Conservation (phyloP, 371 early-diverging fungal genomes). For the Syncephalastrum monosporum region DNA sequence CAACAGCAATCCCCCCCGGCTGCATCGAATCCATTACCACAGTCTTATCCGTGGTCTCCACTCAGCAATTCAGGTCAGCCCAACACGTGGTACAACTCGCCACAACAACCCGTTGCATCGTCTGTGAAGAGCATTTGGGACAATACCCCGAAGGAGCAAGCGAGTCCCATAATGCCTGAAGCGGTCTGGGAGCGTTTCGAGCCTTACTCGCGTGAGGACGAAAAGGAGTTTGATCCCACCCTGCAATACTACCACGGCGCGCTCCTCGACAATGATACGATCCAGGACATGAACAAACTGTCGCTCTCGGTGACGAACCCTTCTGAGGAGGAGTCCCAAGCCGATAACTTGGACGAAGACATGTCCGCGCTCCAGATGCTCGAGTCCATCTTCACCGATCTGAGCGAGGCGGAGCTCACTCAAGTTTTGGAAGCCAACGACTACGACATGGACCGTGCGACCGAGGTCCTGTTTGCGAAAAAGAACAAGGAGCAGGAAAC, state of each 20-base stretch:
- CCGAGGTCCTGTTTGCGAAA: slow-evolving; percentile 26
- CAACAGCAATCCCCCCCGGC: background rate
- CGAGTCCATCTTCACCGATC: slow-evolving; percentile 49
- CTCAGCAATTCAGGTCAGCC: background rate
- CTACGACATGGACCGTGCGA: slow-evolving; percentile 52
- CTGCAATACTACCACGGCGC: slow-evolving; percentile 41
- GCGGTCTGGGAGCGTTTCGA: slow-evolving; percentile 24
- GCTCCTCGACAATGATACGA: slow-evolving; percentile 33
- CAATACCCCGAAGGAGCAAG: background rate
- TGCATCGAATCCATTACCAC: background rate
- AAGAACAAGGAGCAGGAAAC: background rate
- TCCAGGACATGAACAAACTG: slow-evolving; percentile 38
- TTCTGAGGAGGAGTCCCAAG: slow-evolving; percentile 33
- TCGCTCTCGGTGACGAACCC: slow-evolving; percentile 30
- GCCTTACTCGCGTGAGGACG: slow-evolving; percentile 28
- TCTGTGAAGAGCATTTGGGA: slow-evolving; percentile 14
- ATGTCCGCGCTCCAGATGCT: slow-evolving; percentile 62
- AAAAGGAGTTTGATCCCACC: slow-evolving; percentile 49
- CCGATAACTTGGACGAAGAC: slow-evolving; percentile 44
- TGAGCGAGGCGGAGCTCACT: slow-evolving; percentile 43
- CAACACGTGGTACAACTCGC: slow-evolving; percentile 7
- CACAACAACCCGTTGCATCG: background rate
- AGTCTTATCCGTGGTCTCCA: slow-evolving; percentile 2
- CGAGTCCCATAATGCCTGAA: background rate
- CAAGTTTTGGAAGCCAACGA: slow-evolving; percentile 40